Conservation (phyloP, 148 eudicot genomes). For the Heliosperma pusillum region DNA sequence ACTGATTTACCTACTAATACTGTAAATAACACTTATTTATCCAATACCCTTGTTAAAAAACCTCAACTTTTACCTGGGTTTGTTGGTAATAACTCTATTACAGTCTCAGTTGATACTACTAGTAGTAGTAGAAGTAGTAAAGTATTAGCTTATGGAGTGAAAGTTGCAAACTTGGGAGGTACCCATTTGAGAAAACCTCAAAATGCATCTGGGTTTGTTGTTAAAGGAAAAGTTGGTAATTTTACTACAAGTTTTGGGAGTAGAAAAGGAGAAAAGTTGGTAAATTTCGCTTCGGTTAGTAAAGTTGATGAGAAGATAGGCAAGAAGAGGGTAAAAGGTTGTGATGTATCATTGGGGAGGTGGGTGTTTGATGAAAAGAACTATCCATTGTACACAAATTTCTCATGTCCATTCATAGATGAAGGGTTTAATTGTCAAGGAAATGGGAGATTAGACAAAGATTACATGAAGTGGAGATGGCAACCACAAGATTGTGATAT, state of each 20-base stretch:
- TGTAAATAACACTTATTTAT: slow-evolving; percentile 19
- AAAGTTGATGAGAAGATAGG: slow-evolving; percentile 21
- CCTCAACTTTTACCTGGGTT: slow-evolving; percentile 24
- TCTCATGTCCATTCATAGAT: slow-evolving; percentile 75
- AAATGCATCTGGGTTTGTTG: slow-evolving; percentile 31
- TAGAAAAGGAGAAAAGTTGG: slow-evolving; percentile 6
- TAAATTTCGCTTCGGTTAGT: slow-evolving; percentile 21
- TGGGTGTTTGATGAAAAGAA: slow-evolving; percentile 82
- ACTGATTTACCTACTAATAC: slow-evolving; percentile 26
- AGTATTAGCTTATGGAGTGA: slow-evolving; percentile 19
- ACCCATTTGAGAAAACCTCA: slow-evolving; percentile 25
- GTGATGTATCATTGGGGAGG: slow-evolving; percentile 68
- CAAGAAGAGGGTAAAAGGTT: slow-evolving; percentile 29
- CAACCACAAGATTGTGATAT: slow-evolving; percentile 76
- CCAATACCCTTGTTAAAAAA: slow-evolving; percentile 32
- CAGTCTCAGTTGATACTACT: slow-evolving; percentile 1
- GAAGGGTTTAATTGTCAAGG: slow-evolving; percentile 83
- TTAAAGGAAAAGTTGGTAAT: slow-evolving; percentile 9
- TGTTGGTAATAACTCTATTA: slow-evolving; percentile 20
- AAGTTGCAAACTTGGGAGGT: slow-evolving; percentile 27
- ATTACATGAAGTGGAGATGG: slow-evolving; percentile 94
- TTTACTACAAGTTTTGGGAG: background rate
- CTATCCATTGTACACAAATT: slow-evolving; percentile 70
- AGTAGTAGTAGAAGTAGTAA: background rate
- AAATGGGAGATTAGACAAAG: slow-evolving; percentile 73